Percentiles rank a stretch among this genome's conserved stretches.
Evolutionary conservation across 176 grass and related monocot species (phyloP).

Genomic region (Aegilops longissima): DNA sequence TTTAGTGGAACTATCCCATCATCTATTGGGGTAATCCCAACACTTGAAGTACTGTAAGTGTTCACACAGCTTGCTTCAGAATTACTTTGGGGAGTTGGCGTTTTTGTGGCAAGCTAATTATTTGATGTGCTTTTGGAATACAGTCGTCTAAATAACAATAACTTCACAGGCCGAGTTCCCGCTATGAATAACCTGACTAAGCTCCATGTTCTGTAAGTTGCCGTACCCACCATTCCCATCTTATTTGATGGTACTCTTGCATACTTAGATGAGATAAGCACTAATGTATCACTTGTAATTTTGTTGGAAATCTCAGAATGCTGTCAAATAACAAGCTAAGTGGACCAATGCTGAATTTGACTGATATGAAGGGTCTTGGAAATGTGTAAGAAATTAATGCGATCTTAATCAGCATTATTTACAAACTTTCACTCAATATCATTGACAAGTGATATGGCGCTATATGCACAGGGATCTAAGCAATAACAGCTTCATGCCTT

Average conservation of each 20-base stretch:
- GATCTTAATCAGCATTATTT: background rate
- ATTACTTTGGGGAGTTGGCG: background rate
- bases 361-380: conserved; percentile 31
- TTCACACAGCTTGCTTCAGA: conserved; percentile 15
- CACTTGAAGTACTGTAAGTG: conserved; percentile 81
- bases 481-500: conserved; percentile 65
- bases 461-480: conserved; percentile 71
- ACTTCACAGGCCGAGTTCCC: conserved; percentile 46
- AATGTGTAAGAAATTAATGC: conserved; percentile 70
- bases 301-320: conserved; percentile 45
- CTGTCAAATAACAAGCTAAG: conserved; percentile 63
- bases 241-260: background rate
- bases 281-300: background rate
- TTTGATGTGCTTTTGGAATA: conserved; percentile 26
- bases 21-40: conserved; percentile 48
- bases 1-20: conserved; percentile 58
- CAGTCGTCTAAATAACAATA: conserved; percentile 63
- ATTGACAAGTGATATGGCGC: conserved; percentile 13
- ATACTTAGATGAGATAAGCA: background rate
- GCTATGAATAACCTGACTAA: conserved; percentile 44
- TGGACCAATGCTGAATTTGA: conserved; percentile 69
- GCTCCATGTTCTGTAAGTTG: conserved; percentile 65
- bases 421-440: conserved; percentile 15
- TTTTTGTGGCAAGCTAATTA: conserved; percentile 9
- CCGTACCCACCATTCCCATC: background rate